Evolutionary conservation across 805 yeast species (phyloP).

Genomic region (Lipomyces lipofer): DNA sequence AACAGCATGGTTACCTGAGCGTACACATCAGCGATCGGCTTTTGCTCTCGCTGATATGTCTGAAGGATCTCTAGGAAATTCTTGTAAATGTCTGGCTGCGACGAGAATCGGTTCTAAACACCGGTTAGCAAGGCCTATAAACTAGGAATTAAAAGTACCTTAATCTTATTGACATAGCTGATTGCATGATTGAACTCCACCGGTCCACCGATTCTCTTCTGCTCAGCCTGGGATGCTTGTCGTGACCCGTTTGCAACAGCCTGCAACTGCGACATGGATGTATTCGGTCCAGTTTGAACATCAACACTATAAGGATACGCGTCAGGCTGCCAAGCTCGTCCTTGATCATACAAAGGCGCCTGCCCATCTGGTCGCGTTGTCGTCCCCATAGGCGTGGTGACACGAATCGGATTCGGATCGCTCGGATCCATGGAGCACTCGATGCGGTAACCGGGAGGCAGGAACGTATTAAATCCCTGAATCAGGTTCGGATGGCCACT

Average conservation of each 20-base stretch:
- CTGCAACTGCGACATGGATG: conserved; percentile 31
- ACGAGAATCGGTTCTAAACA: conserved; percentile 69
- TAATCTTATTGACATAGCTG: conserved; percentile 92
- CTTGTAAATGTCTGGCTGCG: conserved; percentile 94
- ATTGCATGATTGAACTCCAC: conserved; percentile 98
- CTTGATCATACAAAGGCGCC: conserved; percentile 33
- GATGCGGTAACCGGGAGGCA: conserved; percentile 93
- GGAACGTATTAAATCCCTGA: conserved; percentile 95
- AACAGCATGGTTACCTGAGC: conserved; percentile 87
- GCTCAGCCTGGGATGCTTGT: conserved; percentile 27
- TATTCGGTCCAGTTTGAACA: conserved; percentile 4
- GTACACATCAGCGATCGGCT: conserved; percentile 93
- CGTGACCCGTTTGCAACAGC: conserved; percentile 31
- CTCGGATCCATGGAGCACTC: conserved; percentile 87
- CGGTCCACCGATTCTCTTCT: conserved; percentile 51
- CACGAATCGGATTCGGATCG: conserved; percentile 89
- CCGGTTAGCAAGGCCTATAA: not conserved
- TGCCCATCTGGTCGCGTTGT: conserved; percentile 66
- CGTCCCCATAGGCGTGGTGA: conserved; percentile 93
- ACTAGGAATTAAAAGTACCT: conserved; percentile 37
- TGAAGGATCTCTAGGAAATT: conserved; percentile 91
- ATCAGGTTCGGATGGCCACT: conserved; percentile 89
- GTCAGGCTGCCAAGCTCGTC: conserved; percentile 23
- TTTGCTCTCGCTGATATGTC: conserved; percentile 94
- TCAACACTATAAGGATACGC: conserved; percentile 21